phyloP scores from a whole-genome alignment of 805 yeast genomes.

The Danielia oregonensis region DNA sequence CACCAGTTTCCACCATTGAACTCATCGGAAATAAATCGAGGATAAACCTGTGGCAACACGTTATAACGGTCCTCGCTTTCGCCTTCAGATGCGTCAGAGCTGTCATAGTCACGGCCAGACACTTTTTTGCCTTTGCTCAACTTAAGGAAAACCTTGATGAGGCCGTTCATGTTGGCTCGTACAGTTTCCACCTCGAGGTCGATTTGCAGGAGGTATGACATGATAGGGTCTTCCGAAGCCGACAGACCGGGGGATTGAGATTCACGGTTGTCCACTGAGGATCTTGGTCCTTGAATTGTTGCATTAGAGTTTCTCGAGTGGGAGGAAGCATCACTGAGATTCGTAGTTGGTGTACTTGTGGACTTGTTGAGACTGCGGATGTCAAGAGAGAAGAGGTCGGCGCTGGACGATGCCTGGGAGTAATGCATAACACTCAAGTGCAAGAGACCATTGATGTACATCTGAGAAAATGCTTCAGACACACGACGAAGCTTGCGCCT shows the following conservation, averaged over 20 bases:
- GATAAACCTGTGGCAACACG: constrained; percentile 60
- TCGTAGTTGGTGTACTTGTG: constrained; percentile 8
- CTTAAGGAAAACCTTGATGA: constrained; percentile 28
- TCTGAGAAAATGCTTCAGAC: constrained; percentile 53
- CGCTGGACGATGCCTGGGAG: constrained; percentile 18
- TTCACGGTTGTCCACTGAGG: constrained; percentile 2
- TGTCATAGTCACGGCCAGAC: constrained; percentile 32
- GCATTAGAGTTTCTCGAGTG: constrained; percentile 1
- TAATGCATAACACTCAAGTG: constrained; percentile 46
- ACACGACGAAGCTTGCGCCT: constrained; percentile 49
- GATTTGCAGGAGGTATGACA: constrained; percentile 34
- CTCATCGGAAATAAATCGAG: constrained; percentile 61
- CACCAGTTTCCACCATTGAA: constrained; percentile 81
- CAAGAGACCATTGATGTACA: constrained; percentile 62
- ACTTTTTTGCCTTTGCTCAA: constrained; percentile 33
- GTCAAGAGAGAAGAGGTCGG: constrained; percentile 30
- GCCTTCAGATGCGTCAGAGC: constrained; percentile 34
- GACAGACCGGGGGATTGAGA: background rate
- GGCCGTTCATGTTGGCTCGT: constrained; percentile 26
- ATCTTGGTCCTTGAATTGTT: constrained; percentile 3
- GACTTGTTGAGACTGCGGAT: constrained; percentile 23
- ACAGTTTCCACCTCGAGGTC: constrained; percentile 37
- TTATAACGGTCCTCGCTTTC: constrained; percentile 33
- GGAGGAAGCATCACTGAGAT: constrained; percentile 8
- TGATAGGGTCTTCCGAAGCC: constrained; percentile 6